Conservation (phyloP, 2,329 filamentous ascomycete genomes). For the Sarocladiaceae sp. region DNA sequence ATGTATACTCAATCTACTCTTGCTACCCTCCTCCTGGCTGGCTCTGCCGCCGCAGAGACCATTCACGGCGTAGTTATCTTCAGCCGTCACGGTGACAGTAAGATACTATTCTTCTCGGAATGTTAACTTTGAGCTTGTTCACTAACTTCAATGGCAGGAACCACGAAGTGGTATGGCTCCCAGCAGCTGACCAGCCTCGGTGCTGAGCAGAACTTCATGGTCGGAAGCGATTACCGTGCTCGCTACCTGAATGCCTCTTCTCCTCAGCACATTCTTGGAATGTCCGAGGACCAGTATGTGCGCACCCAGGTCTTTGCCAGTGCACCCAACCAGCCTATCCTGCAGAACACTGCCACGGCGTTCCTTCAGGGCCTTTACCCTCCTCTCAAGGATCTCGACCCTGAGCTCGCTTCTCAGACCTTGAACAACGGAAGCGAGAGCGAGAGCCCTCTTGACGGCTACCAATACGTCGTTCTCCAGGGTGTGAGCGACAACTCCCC, state of each 20-base stretch:
- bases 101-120: conserved; percentile 10
- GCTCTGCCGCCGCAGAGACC: conserved; percentile 24
- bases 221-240: conserved; percentile 20
- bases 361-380: conserved; percentile 32
- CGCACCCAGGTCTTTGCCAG: conserved; percentile 27
- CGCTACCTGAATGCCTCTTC: conserved; percentile 22
- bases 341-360: conserved; percentile 29
- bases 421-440: conserved; percentile 27
- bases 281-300: conserved; percentile 27
- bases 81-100: conserved; percentile 29
- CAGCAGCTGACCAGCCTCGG: conserved; percentile 29
- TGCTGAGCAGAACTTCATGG: conserved; percentile 25
- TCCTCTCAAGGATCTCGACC: conserved; percentile 22
- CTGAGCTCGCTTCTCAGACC: conserved; percentile 21
- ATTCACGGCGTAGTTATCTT: conserved; percentile 29
- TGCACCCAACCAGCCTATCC: conserved; percentile 26
- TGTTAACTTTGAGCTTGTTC: neutral
- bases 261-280: conserved; percentile 23
- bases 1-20: conserved; percentile 1
- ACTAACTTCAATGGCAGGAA: conserved; percentile 19
- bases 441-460: conserved; percentile 25
- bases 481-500: conserved; percentile 25
- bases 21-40: conserved; percentile 12
- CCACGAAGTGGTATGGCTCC: conserved; percentile 28
- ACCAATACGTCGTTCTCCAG: conserved; percentile 29